Evolutionary conservation across 768 basidiomycete species (phyloP), one percentile per base, ranked within the genome.

Genomic region (Neoboletus subvelutipes): DNA sequence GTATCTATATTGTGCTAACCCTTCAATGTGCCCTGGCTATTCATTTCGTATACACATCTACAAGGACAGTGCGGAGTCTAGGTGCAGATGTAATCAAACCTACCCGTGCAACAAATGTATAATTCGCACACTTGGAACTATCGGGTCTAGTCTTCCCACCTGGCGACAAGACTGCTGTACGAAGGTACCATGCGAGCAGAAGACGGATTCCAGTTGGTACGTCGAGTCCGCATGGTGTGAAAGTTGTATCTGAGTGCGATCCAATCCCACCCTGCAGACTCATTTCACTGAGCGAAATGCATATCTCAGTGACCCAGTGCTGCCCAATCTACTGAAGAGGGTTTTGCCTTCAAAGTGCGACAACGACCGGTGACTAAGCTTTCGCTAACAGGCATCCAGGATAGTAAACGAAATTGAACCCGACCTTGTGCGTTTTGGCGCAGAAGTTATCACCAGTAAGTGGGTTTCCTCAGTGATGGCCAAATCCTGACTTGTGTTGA

Each of bases 131-230:
- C 52, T 50, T 26, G 31, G 2, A 52, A 15, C 20, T 29, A 2
- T 29, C 26, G 6, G 48, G 24, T 18, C n/a, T 3, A 8, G 31
- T 33, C 24, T 34, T 62, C 40, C 42, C 50, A 52, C 45, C 47
- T 28, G 13, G 46, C 12, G 40, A 46, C 8, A 42, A 37, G 45
- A 40, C 26, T 13, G 10, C 29, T 37, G 26, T 15, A 34, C 34
- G 20, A 57, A 37, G 31, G n/a, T 39, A 39, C 20, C 50, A 87
- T 89, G 87, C 81, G 80, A 43, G 71, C 81, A 33, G 85, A 88
- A 67, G 77, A 87, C 46, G 87, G 87, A 34, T 88, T 87, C 62
- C 85, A 88, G 60, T 76, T 74, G 59, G 86, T 83, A 57, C 39
- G 72, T 64, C 28, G 6, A 39, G 17, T 40, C 28, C 13, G n/a